Base-by-base conservation (phyloP, 2,329 filamentous ascomycete genomes). In the Alternaria hordeiaustralica region DNA sequence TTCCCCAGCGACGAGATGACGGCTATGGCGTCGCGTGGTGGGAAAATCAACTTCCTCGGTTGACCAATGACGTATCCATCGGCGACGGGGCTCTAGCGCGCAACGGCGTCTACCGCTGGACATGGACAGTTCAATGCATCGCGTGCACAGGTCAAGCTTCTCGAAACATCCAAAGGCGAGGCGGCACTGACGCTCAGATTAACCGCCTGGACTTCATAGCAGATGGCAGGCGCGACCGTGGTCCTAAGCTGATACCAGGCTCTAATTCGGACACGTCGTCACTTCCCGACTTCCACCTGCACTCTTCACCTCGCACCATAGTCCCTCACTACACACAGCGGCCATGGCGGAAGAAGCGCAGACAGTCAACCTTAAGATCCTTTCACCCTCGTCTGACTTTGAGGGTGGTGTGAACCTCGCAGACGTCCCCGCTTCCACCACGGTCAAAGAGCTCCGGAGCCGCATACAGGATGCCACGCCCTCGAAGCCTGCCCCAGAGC, bases 371-470 rank as follows among this genome's bases (percentile, higher is more conserved):
- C 75, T 82, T 55, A 78, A 75, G 70, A 66, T 82, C 41, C 72
- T 81, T 21, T 81, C 80, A 41, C 80, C 79, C 7, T 81, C 79
- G 18, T 67, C 75, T 23, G 80, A 81, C 58, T 66, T 80, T 10
- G 74, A 79, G 28, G 72, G 75, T 64, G 76, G 71, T 67, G 63
- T 82, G 50, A 68, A 59, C 33, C 71, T 81, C 26, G 58, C 66
- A 23, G 61, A 72, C n/a, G 60, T 81, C 25, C 72, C 79, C 66
- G 67, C 77, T 9, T 62, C 73, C 4, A 80, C 75, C 3, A 88
- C 84, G 3, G 75, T 90, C 51, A 81, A 77, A 20, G 80, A 84
- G 54, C 78, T 90, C n/a, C 87, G 87, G 66, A 71, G 80, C 46
- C 82, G 79, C 58, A 86, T 90, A 59, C 81, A 84, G 50, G 72